Evolutionary conservation across 2,329 filamentous ascomycete species (phyloP).

Genomic region (Apiospora rasikravindrae): DNA sequence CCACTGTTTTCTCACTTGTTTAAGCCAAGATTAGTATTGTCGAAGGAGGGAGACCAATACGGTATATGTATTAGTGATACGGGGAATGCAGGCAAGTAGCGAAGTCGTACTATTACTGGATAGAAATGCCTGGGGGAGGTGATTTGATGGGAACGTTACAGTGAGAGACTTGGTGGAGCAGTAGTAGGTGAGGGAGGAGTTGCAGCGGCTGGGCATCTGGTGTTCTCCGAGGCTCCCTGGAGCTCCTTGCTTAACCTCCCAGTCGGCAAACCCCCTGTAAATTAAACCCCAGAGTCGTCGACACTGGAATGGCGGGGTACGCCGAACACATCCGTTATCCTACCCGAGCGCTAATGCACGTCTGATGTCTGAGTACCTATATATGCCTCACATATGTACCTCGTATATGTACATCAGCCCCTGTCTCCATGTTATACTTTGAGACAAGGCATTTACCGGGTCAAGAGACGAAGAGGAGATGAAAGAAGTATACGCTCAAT

Average conservation of each 20-base stretch:
- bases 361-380: not conserved
- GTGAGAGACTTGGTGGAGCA: not conserved
- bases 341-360: slow-evolving; percentile 1
- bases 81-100: not conserved
- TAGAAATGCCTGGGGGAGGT: not conserved
- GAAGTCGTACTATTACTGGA: not conserved
- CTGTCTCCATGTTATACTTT: not conserved
- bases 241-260: not conserved
- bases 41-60: not conserved
- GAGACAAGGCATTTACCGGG: too few species aligned
- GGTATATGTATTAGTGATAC: not conserved
- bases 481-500: not conserved
- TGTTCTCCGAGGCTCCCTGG: not conserved
- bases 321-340: not conserved
- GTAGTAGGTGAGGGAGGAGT: not conserved
- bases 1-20: not conserved
- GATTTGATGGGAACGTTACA: not conserved
- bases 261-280: not conserved
- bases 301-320: not conserved
- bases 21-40: not conserved
- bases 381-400: not conserved
- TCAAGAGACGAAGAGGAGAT: not conserved
- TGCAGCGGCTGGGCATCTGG: not conserved
- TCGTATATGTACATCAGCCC: not conserved
- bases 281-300: not conserved